Conservation (phyloP, 2,329 filamentous ascomycete species). For the Knufia petricola region DNA sequence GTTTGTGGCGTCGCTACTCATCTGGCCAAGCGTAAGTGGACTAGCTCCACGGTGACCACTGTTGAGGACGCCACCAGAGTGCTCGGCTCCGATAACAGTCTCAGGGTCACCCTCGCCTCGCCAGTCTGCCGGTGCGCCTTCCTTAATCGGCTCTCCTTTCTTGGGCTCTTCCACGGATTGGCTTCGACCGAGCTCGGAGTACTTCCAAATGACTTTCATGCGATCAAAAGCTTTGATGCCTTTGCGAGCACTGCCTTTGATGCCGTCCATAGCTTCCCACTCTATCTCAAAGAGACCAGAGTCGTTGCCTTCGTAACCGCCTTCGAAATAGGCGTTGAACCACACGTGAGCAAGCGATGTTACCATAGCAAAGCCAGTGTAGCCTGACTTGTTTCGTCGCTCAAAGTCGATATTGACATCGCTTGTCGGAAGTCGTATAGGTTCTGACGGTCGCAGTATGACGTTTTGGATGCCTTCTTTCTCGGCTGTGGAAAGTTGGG, state of each 20-base stretch:
- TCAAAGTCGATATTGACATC: conserved; percentile 89
- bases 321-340: conserved; percentile 95
- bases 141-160: conserved; percentile 57
- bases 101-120: conserved; percentile 43
- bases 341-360: conserved; percentile 90
- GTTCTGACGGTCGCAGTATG: conserved; percentile 62
- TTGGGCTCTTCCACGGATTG: conserved; percentile 51
- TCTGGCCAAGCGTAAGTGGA: conserved; percentile 15
- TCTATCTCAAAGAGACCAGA: conserved; percentile 62
- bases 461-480: conserved; percentile 46
- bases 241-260: conserved; percentile 79
- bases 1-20: conserved; percentile 25
- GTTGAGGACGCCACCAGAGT: conserved; percentile 16
- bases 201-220: conserved; percentile 76
- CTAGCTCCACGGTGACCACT: conserved; percentile 15
- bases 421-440: conserved; percentile 64
- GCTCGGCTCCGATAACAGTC: conserved; percentile 23
- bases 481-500: conserved; percentile 30
- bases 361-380: conserved; percentile 73
- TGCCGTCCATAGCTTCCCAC: conserved; percentile 82
- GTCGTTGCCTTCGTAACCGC: conserved; percentile 54
- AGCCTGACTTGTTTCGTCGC: conserved; percentile 67
- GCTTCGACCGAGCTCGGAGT: conserved; percentile 25
- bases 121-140: conserved; percentile 66
- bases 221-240: conserved; percentile 73